Base-by-base conservation (phyloP, 2,329 filamentous ascomycete genomes). In the Talaromyces verruculosus region DNA sequence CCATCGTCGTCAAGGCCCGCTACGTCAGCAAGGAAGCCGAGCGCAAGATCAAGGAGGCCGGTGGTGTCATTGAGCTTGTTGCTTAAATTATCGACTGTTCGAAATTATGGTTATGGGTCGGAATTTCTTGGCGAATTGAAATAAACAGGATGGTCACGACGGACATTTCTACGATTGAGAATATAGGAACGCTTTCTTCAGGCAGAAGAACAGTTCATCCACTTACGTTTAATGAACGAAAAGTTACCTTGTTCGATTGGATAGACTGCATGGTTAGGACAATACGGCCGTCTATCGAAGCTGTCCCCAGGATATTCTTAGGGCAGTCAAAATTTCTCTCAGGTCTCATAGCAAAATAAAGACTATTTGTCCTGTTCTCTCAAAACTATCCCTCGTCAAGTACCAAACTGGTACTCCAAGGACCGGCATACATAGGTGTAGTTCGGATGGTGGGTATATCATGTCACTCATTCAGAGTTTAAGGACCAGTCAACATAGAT, bases 1-100 rank as follows among this genome's bases (percentile, higher is more conserved):
- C 95, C 74, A 83, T 99, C 77, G 92, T 99, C 78, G 93, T 99
- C 74, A 92, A 92, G 80, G 94, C 95, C 75, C 87, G 95, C 81
- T 98, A 93, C 87, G 91, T 99, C 84, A 93, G 89, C 87, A 91
- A 91, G 81, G 89, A 97, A 82, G 95, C 95, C 74, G 95, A 99
- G 90, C 87, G 92, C 86, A 99, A 99, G 91, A 97, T 99, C 84
- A 96, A 91, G 82, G 92, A 95, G 83, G 94, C 93, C 78, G 95
- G 95, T 83, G 94, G 94, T 84, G 91, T 97, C 78, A 86, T 96
- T 78, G 92, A 97, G 88, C 88, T 97, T 81, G 92, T 97, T 79
- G 93, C 93, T 84, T 97, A 91, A 87, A 77, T 39, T n/a, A 49
- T 45, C 33, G 33, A 58, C 41, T 22, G 22, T 33, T 49, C 35